Evolutionary conservation across 2,329 filamentous ascomycete species (phyloP).

Genomic region (Alternaria sp.): DNA sequence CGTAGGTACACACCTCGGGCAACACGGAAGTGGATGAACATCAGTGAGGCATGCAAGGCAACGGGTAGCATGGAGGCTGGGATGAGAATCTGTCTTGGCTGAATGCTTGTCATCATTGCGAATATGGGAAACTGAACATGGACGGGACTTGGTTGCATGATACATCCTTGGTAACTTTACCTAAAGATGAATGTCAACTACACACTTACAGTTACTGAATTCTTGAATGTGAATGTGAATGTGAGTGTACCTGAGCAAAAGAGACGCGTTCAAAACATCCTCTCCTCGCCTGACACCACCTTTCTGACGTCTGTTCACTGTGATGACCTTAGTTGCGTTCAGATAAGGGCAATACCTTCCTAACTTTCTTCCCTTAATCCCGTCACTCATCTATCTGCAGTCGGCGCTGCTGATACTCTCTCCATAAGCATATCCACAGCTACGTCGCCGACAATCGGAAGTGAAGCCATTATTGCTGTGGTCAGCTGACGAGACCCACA

Average conservation of each 20-base stretch:
- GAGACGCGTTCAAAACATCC: not conserved
- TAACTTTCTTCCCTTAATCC: accelerated
- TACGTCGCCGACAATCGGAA: not conserved
- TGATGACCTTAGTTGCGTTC: not conserved
- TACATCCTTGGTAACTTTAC: not conserved
- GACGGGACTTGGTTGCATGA: not conserved
- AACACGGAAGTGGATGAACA: not conserved
- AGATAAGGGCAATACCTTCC: accelerated
- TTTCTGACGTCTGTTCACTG: not conserved
- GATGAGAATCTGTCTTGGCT: not conserved
- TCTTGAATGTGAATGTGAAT: not conserved
- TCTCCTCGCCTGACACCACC: not conserved
- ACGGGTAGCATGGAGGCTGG: not conserved
- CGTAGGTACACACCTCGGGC: not conserved
- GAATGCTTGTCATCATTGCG: not conserved
- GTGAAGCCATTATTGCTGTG: not conserved
- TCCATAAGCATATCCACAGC: accelerated
- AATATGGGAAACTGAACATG: not conserved
- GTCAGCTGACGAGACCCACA: not conserved
- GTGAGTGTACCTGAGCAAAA: not conserved
- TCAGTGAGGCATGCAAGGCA: not conserved
- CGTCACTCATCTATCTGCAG: accelerated
- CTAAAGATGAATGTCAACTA: not conserved
- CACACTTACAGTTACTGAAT: not conserved
- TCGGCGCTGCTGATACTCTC: accelerated